A percentile compares a stretch with the other conserved stretches of the same genome.
Conservation (phyloP, 1,284 basidiomycete genomes). For the Malassezia dermatis region DNA sequence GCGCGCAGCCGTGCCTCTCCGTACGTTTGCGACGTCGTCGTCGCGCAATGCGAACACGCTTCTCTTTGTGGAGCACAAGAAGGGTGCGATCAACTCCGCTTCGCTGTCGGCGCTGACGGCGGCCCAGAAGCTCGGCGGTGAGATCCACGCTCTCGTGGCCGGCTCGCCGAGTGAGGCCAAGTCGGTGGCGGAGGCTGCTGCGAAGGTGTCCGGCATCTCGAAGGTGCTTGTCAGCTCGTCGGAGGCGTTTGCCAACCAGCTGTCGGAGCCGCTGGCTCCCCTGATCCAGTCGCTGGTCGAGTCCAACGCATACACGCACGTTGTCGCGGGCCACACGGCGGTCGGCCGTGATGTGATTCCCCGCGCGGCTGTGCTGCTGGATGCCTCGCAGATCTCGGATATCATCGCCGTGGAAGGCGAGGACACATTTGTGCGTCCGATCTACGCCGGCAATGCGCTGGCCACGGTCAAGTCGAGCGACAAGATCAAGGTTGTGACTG, state of each 20-base stretch:
- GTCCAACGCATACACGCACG: constrained; percentile 61
- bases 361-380: constrained; percentile 72
- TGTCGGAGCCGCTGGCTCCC: constrained; percentile 51
- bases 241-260: constrained; percentile 50
- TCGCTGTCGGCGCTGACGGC: constrained; percentile 84
- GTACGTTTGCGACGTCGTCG: constrained; percentile 34
- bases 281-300: constrained; percentile 53
- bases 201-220: constrained; percentile 59
- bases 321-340: constrained; percentile 70
- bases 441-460: constrained; percentile 97
- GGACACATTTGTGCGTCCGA: constrained; percentile 77
- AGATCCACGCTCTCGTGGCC: constrained; percentile 76
- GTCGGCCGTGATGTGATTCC: constrained; percentile 68
- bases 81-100: constrained; percentile 68
- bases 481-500: constrained; percentile 84
- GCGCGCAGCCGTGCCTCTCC: constrained; percentile 16
- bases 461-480: constrained; percentile 75
- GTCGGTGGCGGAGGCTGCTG: constrained; percentile 62
- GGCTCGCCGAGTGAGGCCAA: constrained; percentile 65
- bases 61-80: constrained; percentile 76
- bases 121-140: constrained; percentile 67
- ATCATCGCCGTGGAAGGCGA: constrained; percentile 73
- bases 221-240: constrained; percentile 50
- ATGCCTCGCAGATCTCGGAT: constrained; percentile 65
- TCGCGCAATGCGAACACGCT: constrained; percentile 53